Base-by-base conservation (phyloP, 257 asterid species). In the Jacaranda mimosifolia region DNA sequence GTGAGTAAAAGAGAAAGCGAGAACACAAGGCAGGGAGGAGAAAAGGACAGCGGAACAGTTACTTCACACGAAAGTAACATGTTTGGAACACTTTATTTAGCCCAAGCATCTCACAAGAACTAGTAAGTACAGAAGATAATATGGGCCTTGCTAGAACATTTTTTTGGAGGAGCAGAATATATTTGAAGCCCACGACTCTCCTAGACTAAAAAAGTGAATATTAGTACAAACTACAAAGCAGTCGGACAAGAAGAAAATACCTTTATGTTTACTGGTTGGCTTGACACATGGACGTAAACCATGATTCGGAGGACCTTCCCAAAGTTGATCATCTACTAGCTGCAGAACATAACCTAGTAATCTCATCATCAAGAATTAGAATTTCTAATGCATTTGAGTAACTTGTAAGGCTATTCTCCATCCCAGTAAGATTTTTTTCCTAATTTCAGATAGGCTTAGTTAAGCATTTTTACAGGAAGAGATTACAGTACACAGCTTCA, bases 211-310 rank as follows among this genome's bases (percentile, higher is more conserved):
- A 38, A 60, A 21, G 79, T 18, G 36, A 72, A 19, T 11, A 73
- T 38, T 32, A 57, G 73, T 39, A 73, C 48, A 68, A 56, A 57
- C 69, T 39, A 73, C 48, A 68, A 56, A 35, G 17, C 70, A 51
- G 55, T 73, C 36, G 56, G 63, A 73, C 48, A 39, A 83, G 73
- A 77, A 40, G 57, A 58, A 40, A 72, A 19, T 81, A 92, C 99
- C 97, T 92, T 77, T 84, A 77, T 91, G 92, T 89, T 78, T 91
- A 78, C 87, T 19, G 45, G 97, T 86, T 51, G 92, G 97, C 81
- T 89, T 86, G 73, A 82, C 79, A 77, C 99, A 95, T 59, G 90
- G 81, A 76, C 17, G 90, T 68, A 95, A 87, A 70, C 92, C 88
- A 76, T 82, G 82, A 84, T 83, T 80, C 42, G 74, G 75, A 80